These are phyloP conservation scores for Fusarium tjaetaba DNA, from an alignment of 2,329 filamentous ascomycete genomes.

Conservation along the genomic window DNA sequence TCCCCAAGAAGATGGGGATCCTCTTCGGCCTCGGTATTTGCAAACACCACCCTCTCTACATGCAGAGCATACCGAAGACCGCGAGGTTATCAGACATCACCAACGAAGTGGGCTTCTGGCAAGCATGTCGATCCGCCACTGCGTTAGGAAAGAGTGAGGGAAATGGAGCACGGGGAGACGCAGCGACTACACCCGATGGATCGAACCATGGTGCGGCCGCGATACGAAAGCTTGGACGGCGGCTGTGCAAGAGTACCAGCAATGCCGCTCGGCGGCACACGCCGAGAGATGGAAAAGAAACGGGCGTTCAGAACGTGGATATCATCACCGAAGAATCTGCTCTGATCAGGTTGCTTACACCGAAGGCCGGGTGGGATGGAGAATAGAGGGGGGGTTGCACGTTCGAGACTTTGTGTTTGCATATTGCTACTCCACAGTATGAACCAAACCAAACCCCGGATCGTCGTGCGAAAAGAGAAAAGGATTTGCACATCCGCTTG, in stretches of 20 bases:
- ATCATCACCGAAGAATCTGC: constrained; percentile 14
- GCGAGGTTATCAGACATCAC: neutral
- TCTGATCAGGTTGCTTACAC: constrained; percentile 26
- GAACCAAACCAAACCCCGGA: constrained; percentile 6
- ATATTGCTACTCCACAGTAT: constrained; percentile 1
- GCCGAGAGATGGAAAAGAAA: constrained; percentile 8
- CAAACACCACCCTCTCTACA: neutral
- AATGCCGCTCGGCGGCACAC: constrained; percentile 31
- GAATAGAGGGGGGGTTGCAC: neutral
- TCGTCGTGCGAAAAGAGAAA: constrained; percentile 1
- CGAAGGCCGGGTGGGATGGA: constrained; percentile 10
- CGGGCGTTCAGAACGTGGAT: neutral
- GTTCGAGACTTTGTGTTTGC: constrained; percentile 18
- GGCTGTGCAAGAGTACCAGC: neutral
- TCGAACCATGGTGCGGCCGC: constrained; percentile 23
- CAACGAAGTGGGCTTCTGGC: constrained; percentile 6
- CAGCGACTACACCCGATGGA: constrained; percentile 22
- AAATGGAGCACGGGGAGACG: neutral
- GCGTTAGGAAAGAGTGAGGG: neutral
- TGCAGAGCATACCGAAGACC: constrained; percentile 11
- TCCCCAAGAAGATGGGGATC: constrained; percentile 8
- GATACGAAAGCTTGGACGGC: neutral
- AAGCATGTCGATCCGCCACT: constrained; percentile 17
- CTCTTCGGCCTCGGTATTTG: constrained; percentile 20
- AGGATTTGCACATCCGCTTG: constrained; percentile 19